Base-by-base conservation (phyloP, 129 eudicot genomes). In the Arctium lappa region DNA sequence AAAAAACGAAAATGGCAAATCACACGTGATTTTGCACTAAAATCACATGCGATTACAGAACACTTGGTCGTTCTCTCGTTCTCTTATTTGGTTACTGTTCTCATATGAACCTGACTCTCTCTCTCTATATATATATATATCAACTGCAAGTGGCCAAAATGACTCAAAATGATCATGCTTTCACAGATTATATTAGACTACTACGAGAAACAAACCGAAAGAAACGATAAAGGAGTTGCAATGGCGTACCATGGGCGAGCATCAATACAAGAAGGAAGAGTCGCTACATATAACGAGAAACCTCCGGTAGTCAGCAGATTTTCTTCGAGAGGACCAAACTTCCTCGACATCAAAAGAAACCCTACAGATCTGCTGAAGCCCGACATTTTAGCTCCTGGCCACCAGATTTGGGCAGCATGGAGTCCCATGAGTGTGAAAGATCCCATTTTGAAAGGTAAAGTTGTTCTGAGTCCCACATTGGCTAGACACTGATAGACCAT, bases 391-490 rank as follows among this genome's bases (percentile, higher is more conserved):
- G 99, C 99, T 71, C 98, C 98, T 0, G 99, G 98, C 22, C 92
- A 90, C 83, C 89, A 93, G 66, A 89, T 96, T 60, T 96, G 99
- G 99, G 99, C 98, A 38, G 99, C 99, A 66, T 96, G 98, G 99
- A 96, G 97, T 81, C 99, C 97, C 38, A 91, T 90, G 92, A 96
- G 99, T 82, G 89, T 76, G n/a, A 74, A 22, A 60, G 82, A 88
- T 69, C 91, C 94, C 46, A 88, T 96, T 22, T 86, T 87, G 34
- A 80, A 89, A 29, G 98, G 98, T 92, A 89, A 11, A 0, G 18
- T 9, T 60, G 16, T 22, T 4, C 13, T n/a, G 8, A 16, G 66
- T 60, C 29, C 29, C 29, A 60, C 8, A 60, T n/a, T 9, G 8
- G 29, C 8, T 60, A 16, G 27, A 53, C 18, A 53, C 22, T 13